Percentiles rank a stretch among this genome's conserved stretches.
phyloP scores from a whole-genome alignment of 208 protist genomes.

The Trypanosoma cruzi region DNA sequence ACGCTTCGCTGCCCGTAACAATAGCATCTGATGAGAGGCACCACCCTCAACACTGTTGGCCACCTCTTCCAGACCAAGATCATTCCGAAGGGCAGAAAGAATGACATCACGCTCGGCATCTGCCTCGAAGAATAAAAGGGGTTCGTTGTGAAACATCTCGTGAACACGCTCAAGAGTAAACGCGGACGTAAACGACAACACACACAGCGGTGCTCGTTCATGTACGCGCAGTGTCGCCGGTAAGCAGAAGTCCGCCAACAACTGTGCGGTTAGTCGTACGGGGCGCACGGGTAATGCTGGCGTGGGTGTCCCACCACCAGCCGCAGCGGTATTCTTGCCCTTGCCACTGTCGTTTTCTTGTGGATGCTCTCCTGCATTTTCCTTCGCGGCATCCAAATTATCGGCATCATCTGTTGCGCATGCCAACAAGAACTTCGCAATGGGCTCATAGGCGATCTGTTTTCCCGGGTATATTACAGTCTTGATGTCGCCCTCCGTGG shows the following conservation, averaged over 20 bases:
- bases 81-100: constrained; percentile 10
- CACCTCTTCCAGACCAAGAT: constrained; percentile 12
- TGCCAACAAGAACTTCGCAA: constrained; percentile 68
- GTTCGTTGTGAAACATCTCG: constrained; percentile 46
- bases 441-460: constrained; percentile 61
- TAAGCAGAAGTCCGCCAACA: constrained; percentile 49
- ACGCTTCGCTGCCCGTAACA: constrained; percentile 26
- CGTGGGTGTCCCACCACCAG: neutral
- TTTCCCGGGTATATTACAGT: constrained; percentile 41
- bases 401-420: constrained; percentile 4
- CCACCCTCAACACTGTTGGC: constrained; percentile 2
- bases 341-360: constrained; percentile 10
- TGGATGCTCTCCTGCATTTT: neutral
- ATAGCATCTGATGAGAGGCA: constrained; percentile 4
- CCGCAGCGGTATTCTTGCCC: constrained; percentile 1
- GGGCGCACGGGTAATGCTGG: constrained; percentile 20
- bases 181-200: constrained; percentile 41
- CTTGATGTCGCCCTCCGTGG: constrained; percentile 14
- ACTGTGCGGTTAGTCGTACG: constrained; percentile 17
- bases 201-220: constrained; percentile 35
- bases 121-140: constrained; percentile 74
- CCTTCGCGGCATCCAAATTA: constrained; percentile 2
- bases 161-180: constrained; percentile 40
- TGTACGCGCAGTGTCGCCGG: constrained; percentile 32
- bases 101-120: constrained; percentile 16